Evolutionary conservation across 1,139 yeast genomes (phyloP).

Genomic region (Yamadazyma trypodendri): DNA sequence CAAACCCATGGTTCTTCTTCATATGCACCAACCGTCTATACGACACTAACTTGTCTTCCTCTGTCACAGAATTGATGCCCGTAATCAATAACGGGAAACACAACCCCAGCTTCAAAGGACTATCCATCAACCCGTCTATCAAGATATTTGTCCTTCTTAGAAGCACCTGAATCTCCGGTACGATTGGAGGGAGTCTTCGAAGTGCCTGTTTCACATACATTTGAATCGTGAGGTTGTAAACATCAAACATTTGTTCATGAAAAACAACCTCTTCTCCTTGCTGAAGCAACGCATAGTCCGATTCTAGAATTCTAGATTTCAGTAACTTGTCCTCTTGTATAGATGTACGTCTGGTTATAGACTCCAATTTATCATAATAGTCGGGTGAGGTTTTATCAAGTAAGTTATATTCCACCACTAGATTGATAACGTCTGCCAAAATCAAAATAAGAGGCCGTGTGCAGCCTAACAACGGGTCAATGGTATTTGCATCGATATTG

Average conservation of each 20-base stretch:
- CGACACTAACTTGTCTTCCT: slow-evolving; percentile 2
- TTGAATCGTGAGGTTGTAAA: too few relatives aligned
- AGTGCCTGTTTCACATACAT: too few relatives aligned
- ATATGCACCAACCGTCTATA: background rate
- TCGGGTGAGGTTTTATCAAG: slow-evolving; percentile 1
- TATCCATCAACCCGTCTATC: slow-evolving; percentile 5
- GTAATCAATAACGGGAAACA: slow-evolving; percentile 10
- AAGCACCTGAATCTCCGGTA: slow-evolving; percentile 9
- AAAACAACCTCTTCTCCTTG: slow-evolving; percentile 7
- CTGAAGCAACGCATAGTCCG: slow-evolving; percentile 7
- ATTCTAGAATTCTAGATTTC: slow-evolving; percentile 4
- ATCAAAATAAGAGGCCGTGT: slow-evolving; percentile 10
- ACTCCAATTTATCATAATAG: slow-evolving; percentile 4
- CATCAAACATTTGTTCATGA: too few relatives aligned
- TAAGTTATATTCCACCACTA: slow-evolving; percentile 8
- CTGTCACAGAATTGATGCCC: slow-evolving; percentile 6
- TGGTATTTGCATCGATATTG: slow-evolving; percentile 1
- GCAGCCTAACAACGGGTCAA: slow-evolving; percentile 13
- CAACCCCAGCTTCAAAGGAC: slow-evolving; percentile 8
- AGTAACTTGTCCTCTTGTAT: slow-evolving; percentile 5
- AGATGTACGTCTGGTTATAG: slow-evolving; percentile 2
- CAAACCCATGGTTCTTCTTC: slow-evolving; percentile 7
- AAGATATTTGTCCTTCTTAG: slow-evolving; percentile 1
- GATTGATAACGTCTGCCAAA: slow-evolving; percentile 10
- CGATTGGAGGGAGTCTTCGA: slow-evolving; percentile 8